These are phyloP conservation scores for Salisapilia sapeloensis DNA, from an alignment of 352 stramenopile species.

Conservation along the genomic window DNA sequence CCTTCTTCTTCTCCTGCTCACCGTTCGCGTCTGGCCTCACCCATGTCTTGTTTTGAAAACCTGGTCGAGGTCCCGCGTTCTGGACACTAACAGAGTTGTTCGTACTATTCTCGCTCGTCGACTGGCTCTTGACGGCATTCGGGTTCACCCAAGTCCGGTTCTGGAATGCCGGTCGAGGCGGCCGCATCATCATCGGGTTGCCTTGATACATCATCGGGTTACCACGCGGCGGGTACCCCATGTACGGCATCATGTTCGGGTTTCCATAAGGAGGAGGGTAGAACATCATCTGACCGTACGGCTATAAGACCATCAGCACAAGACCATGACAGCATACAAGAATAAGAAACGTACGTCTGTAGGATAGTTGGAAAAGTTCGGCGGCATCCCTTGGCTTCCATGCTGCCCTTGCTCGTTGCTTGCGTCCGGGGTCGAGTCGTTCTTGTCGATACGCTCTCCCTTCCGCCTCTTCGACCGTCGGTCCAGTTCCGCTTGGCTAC, in stretches of 20 bases:
- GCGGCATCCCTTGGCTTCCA: slow-evolving; percentile 5
- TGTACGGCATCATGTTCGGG: slow-evolving; percentile 64
- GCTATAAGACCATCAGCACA: slow-evolving; percentile 9
- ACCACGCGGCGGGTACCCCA: slow-evolving; percentile 47
- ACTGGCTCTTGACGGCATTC: slow-evolving; percentile 28
- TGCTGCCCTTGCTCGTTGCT: slow-evolving; percentile 4
- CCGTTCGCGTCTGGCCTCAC: slow-evolving; percentile 34
- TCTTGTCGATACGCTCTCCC: slow-evolving; percentile 8
- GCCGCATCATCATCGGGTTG: slow-evolving; percentile 7
- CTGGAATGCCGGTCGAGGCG: slow-evolving; percentile 39
- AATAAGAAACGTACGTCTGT: slow-evolving; percentile 20
- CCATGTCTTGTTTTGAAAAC: slow-evolving; percentile 83
- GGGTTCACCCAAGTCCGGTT: slow-evolving; percentile 79
- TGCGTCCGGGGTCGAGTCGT: slow-evolving; percentile 2
- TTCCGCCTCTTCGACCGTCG: slow-evolving; percentile 5
- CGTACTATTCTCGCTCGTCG: background rate
- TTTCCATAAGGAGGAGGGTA: slow-evolving; percentile 43
- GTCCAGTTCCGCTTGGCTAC: slow-evolving; percentile 60
- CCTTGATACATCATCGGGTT: slow-evolving; percentile 13
- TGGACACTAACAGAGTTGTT: slow-evolving; percentile 3
- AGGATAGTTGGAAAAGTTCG: slow-evolving; percentile 13
- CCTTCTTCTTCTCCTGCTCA: slow-evolving; percentile 12
- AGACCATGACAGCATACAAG: background rate
- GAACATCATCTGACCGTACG: slow-evolving; percentile 56
- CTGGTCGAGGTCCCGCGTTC: slow-evolving; percentile 24